Evolutionary conservation across 371 early-diverging fungal genomes (phyloP).

Genomic region (Mucor saturninus): DNA sequence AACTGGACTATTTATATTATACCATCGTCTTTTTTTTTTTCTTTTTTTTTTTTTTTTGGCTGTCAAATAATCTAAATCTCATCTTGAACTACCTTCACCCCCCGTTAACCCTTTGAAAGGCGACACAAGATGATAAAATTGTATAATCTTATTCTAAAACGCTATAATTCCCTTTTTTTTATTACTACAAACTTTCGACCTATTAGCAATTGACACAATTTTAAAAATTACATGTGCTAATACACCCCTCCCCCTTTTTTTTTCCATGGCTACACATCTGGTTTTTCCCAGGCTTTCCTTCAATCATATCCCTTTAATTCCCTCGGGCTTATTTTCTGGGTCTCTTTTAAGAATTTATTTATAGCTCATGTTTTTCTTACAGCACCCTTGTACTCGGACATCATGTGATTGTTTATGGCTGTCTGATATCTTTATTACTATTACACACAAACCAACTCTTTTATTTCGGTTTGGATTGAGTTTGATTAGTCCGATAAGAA

Average conservation of each 20-base stretch:
- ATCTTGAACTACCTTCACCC: neutral
- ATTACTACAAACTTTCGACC: slow-evolving; percentile 6
- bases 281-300: slow-evolving; percentile 8
- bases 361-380: no score
- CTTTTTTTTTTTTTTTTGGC: slow-evolving; percentile 2
- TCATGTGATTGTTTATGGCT: no score
- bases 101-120: slow-evolving; percentile 4
- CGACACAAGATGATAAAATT: slow-evolving; percentile 12
- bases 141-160: neutral
- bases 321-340: neutral
- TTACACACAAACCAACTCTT: neutral
- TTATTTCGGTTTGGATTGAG: neutral
- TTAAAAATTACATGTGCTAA: neutral
- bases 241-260: neutral
- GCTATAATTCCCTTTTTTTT: neutral
- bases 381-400: no score
- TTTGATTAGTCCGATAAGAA: no score
- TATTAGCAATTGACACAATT: slow-evolving; percentile 17
- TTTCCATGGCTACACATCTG: neutral
- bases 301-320: neutral
- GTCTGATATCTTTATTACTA: neutral
- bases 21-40: neutral
- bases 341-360: neutral
- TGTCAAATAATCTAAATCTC: slow-evolving; percentile 4
- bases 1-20: neutral